Conservation (phyloP, 1,139 yeast species). For the Chernovozyma sophiae-reginae region DNA sequence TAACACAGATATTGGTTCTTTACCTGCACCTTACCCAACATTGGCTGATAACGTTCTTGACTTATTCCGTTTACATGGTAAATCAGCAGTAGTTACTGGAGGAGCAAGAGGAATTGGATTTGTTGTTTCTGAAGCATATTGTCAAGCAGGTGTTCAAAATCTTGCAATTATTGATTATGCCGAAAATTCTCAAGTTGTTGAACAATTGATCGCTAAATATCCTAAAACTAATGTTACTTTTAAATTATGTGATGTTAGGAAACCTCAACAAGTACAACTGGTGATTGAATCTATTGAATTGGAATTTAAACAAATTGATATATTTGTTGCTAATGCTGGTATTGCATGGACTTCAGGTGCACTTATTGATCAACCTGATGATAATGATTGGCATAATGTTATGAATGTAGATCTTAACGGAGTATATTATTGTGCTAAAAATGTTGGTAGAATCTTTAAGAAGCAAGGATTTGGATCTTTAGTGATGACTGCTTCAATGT, state of each 20-base stretch:
- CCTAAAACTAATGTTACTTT: slow-evolving; percentile 32
- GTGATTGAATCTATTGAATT: slow-evolving; percentile 29
- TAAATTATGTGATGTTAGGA: slow-evolving; percentile 39
- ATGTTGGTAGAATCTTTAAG: slow-evolving; percentile 37
- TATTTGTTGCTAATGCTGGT: slow-evolving; percentile 53
- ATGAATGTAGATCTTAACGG: slow-evolving; percentile 44
- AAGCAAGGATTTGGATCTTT: slow-evolving; percentile 46
- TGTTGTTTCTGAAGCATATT: slow-evolving; percentile 24
- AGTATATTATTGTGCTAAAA: slow-evolving; percentile 43
- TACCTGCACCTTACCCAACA: slow-evolving; percentile 37
- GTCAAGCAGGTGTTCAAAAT: slow-evolving; percentile 41
- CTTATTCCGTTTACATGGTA: slow-evolving; percentile 24
- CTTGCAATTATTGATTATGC: slow-evolving; percentile 45
- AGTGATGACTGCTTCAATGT: slow-evolving; percentile 61
- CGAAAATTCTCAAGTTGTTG: slow-evolving; percentile 25
- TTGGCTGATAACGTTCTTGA: slow-evolving; percentile 31
- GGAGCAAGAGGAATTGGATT: slow-evolving; percentile 12
- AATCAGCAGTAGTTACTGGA: slow-evolving; percentile 10
- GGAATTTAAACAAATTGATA: slow-evolving; percentile 42
- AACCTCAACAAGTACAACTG: slow-evolving; percentile 31
- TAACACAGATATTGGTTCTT: slow-evolving; percentile 36
- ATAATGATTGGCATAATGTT: slow-evolving; percentile 44
- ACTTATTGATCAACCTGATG: slow-evolving; percentile 35
- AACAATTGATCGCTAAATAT: slow-evolving; percentile 23
- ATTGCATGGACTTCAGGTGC: slow-evolving; percentile 42